Evolutionary conservation across 495 filamentous ascomycete genomes (phyloP).

Genomic region (Hyaloscypha finlandica): DNA sequence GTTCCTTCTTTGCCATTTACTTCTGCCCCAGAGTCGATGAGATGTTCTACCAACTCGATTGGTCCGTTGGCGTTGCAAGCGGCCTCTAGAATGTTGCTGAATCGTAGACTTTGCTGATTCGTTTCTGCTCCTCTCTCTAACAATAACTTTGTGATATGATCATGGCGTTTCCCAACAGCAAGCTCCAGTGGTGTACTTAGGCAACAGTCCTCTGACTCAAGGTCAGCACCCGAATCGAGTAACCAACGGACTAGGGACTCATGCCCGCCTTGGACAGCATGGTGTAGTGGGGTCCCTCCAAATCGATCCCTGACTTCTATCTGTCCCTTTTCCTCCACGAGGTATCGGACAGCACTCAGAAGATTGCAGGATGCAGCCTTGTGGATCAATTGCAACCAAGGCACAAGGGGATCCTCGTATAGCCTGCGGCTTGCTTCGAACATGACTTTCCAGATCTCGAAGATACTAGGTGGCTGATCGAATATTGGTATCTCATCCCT

Average conservation of each 20-base stretch:
- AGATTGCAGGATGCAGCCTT: neutral
- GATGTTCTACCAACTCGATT: neutral
- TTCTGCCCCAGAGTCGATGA: neutral
- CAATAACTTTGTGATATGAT: conserved; percentile 48
- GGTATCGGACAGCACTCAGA: neutral
- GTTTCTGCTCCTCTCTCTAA: conserved; percentile 48
- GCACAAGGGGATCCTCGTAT: too few relatives aligned
- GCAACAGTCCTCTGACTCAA: neutral
- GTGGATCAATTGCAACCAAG: neutral
- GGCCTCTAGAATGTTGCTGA: neutral
- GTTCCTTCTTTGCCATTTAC: neutral
- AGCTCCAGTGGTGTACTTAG: neutral
- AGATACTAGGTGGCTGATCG: neutral
- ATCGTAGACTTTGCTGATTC: conserved; percentile 45
- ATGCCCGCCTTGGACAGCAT: neutral
- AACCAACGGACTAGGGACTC: neutral
- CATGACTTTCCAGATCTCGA: conserved; percentile 1
- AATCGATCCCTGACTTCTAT: neutral
- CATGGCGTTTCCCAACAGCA: conserved; percentile 41
- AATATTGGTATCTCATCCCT: neutral
- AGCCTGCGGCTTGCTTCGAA: neutral
- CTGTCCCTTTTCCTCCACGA: neutral
- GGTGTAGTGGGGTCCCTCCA: conserved; percentile 11
- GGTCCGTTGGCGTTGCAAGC: neutral
- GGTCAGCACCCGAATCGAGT: conserved; percentile 4